phyloP scores from a whole-genome alignment of 2,329 filamentous ascomycete species.

The Karstenula rhodostoma region DNA sequence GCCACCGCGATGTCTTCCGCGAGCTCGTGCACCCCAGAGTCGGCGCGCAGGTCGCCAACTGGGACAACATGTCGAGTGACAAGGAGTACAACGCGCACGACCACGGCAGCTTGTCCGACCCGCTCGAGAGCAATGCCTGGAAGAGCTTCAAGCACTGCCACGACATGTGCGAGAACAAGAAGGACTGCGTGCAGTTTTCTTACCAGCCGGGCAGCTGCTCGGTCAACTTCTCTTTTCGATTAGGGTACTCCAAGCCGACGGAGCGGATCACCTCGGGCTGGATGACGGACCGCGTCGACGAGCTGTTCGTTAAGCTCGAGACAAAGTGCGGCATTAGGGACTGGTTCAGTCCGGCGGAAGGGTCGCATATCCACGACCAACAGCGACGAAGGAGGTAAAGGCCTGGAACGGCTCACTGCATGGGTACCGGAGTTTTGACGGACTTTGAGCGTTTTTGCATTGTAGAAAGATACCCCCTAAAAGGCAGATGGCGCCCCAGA shows the following conservation, averaged over 20 bases:
- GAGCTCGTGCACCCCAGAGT: constrained; percentile 44
- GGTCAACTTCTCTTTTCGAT: constrained; percentile 37
- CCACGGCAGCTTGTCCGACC: constrained; percentile 29
- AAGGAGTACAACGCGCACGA: constrained; percentile 48
- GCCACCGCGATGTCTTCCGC: constrained; percentile 49
- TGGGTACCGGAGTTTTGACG: constrained; percentile 3
- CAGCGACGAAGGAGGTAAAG: constrained; percentile 21
- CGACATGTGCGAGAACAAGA: constrained; percentile 43
- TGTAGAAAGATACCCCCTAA: constrained; percentile 19
- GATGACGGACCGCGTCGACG: constrained; percentile 48
- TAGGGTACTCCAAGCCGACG: constrained; percentile 42
- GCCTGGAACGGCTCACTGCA: neutral
- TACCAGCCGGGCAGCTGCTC: constrained; percentile 44
- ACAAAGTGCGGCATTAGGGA: constrained; percentile 42
- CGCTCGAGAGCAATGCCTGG: constrained; percentile 43
- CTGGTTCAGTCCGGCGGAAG: constrained; percentile 42
- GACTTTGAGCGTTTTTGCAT: constrained; percentile 20
- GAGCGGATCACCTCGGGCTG: constrained; percentile 42
- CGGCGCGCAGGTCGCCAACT: constrained; percentile 28
- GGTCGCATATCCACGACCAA: constrained; percentile 8
- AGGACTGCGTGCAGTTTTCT: constrained; percentile 46
- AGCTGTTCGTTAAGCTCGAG: constrained; percentile 42
- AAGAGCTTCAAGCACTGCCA: constrained; percentile 47
- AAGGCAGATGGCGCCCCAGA: constrained; percentile 20
- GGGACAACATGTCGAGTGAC: constrained; percentile 50